Base-by-base conservation (phyloP, 2,329 filamentous ascomycete genomes). In the Fusarium clavum region DNA sequence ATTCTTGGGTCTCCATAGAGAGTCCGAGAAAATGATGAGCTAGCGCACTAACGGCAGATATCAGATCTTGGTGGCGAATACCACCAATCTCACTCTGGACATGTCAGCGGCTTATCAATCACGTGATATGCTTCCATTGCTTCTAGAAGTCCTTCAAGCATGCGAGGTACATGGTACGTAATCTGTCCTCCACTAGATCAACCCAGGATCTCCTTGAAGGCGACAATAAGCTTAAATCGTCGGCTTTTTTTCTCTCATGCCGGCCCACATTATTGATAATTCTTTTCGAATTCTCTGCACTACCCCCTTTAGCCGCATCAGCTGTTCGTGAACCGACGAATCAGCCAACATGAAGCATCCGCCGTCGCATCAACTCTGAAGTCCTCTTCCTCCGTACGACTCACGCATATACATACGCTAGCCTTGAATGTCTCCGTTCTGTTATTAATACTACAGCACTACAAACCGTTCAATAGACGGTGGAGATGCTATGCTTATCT, bases 191-290 rank as follows among this genome's bases (percentile, higher is more conserved):
- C 60, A 57, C 67, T 25, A 57, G 54, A 61, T 61, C 41, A 48
- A 43, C 30, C 51, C 67, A 47, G 61, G 70, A 63, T 71, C 72
- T 67, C 61, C 56, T 59, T 38, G 55, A 68, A 70, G 60, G 49
- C 63, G 53, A 73, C 61, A 74, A 74, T 74, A 74, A 74, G 72
- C 72, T 74, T 74, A 74, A 74, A 74, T 75, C 66, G 58, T 72
- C 72, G 56, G 64, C 70, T 62, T 67, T 59, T 60, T 34, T 20
- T 53, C 10, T 46, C 34, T 62, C 49, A 49, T n/a, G 6, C 27
- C 2, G 69, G 29, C 53, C 68, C 70, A 74, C 72, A 59, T 43
- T 51, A 48, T 40, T 58, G 25, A 61, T 48, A 8, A 56, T 61
- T 48, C 54, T 62, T 29, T 62, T 61, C 57, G 30, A 52, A 49